Evolutionary conservation across 2,329 filamentous ascomycete genomes (phyloP), one percentile per base, ranked within the genome.

Genomic region (Sarocladium brachiariae): DNA sequence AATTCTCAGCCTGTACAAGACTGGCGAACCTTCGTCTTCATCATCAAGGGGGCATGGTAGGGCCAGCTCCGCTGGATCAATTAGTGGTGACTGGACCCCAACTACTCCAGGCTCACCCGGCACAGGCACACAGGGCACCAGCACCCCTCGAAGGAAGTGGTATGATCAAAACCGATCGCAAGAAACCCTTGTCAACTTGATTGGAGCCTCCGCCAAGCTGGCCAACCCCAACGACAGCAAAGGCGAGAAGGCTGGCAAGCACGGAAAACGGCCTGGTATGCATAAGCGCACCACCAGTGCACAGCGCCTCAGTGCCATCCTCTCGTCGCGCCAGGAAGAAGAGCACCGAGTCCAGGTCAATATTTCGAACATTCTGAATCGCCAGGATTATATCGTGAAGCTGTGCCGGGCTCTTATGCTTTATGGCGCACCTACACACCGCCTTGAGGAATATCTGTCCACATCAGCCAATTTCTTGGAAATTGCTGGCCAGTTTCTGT

Each of bases 361-460:
- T 59, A 83, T 83, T 55, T 79, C 80, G 24, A 73, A 81, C 57
- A 91, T 85, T 2, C 74, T 96, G 13, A 81, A 83, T 33, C 80
- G 89, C 2, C 89, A 96, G 59, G 81, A 81, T 55, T 96, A 95
- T 64, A 78, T 96, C 49, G 79, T 91, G 55, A 89, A 86, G 61
- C 78, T 96, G 4, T 96, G 90, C 64, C 81, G 83, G 38, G 87
- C 87, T 1, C 69, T 96, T 54, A 96, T 96, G 89, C 75, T 82
- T 54, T 95, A 86, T 56, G 91, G 91, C 13, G 91, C 91, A 0
- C 91, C 91, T 0, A 95, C 89, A 0, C 91, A 96, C 69, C 82
- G 91, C 8, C 71, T 96, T 9, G 91, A 96, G 65, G 86, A 95
- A 62, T 95, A 95, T 61, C 83, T 96, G 74, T 83, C 77, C 56